These are phyloP conservation scores for Vigna trinervia DNA, from an alignment of 306 rosid genomes.

Conservation along the genomic window DNA sequence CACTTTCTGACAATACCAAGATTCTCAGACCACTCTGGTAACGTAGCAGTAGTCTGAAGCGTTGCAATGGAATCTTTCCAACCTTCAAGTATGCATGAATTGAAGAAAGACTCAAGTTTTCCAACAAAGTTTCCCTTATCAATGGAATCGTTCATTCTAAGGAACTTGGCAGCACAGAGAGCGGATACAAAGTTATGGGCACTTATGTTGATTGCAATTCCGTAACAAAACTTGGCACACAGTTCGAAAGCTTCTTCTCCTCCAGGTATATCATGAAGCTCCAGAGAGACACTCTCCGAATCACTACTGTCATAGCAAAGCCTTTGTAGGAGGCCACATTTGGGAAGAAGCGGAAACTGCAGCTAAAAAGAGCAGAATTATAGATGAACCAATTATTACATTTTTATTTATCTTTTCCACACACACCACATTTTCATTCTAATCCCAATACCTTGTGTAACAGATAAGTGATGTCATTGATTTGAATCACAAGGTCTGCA, in stretches of 20 bases:
- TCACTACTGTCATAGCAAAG: constrained; percentile 73
- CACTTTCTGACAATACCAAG: constrained; percentile 88
- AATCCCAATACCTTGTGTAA: constrained; percentile 75
- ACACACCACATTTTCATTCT: constrained; percentile 24
- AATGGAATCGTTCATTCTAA: constrained; percentile 76
- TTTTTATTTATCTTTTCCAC: constrained; percentile 27
- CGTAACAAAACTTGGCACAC: constrained; percentile 92
- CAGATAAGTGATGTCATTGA: constrained; percentile 69
- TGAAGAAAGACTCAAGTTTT: constrained; percentile 88
- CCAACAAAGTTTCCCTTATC: constrained; percentile 79
- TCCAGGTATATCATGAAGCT: constrained; percentile 90
- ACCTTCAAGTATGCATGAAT: constrained; percentile 85
- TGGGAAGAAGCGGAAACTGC: constrained; percentile 87
- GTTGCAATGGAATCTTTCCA: constrained; percentile 94
- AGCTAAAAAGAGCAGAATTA: constrained; percentile 60
- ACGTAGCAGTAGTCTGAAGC: constrained; percentile 64
- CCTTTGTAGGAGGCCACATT: constrained; percentile 85
- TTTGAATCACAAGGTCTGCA: constrained; percentile 71
- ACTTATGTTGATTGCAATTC: constrained; percentile 83
- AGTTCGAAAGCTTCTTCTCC: constrained; percentile 93
- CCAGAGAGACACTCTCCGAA: constrained; percentile 58
- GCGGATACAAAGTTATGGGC: constrained; percentile 84
- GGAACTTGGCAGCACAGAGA: constrained; percentile 89
- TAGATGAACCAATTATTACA: constrained; percentile 41
- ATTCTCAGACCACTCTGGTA: constrained; percentile 90